Evolutionary conservation across 2,329 filamentous ascomycete species (phyloP).

Genomic region (Chalaropsis ovoidea): DNA sequence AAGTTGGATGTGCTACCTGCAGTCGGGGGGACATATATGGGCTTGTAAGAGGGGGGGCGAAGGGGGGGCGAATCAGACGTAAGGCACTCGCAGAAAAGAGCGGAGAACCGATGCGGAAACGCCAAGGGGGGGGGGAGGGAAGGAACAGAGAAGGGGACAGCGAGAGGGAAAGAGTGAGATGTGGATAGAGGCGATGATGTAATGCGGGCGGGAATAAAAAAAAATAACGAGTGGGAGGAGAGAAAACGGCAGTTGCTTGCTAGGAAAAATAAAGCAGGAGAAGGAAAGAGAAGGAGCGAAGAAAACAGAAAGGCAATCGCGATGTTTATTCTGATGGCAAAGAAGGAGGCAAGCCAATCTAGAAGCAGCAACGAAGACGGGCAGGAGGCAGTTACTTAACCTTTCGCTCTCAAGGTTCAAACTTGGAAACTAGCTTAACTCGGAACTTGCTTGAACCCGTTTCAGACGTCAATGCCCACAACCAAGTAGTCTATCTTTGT

Average conservation of each 20-base stretch:
- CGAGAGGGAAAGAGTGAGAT: neutral
- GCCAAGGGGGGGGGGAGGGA: neutral
- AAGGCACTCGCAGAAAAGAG: constrained; percentile 8
- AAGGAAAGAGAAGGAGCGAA: neutral
- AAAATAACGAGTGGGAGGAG: neutral
- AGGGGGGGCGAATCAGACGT: constrained; percentile 10
- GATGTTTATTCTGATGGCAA: neutral
- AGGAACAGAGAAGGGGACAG: neutral
- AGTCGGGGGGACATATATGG: neutral
- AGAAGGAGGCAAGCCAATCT: neutral
- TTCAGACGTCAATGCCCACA: neutral
- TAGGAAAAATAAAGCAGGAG: neutral
- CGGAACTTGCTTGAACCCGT: neutral
- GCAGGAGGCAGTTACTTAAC: neutral
- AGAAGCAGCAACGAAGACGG: neutral
- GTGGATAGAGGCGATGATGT: neutral
- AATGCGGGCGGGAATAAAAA: neutral
- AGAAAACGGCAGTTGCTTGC: neutral
- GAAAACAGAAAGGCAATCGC: neutral
- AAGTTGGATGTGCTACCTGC: constrained; percentile 3
- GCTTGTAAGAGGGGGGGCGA: neutral
- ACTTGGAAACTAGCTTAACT: neutral
- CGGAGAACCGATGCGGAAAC: constrained; percentile 7
- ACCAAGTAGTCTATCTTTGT: neutral
- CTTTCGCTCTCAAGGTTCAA: neutral